Percentiles rank a stretch among this genome's conserved stretches.
phyloP scores from a whole-genome alignment of 2,329 filamentous ascomycete species.

The Orbilia javanica region DNA sequence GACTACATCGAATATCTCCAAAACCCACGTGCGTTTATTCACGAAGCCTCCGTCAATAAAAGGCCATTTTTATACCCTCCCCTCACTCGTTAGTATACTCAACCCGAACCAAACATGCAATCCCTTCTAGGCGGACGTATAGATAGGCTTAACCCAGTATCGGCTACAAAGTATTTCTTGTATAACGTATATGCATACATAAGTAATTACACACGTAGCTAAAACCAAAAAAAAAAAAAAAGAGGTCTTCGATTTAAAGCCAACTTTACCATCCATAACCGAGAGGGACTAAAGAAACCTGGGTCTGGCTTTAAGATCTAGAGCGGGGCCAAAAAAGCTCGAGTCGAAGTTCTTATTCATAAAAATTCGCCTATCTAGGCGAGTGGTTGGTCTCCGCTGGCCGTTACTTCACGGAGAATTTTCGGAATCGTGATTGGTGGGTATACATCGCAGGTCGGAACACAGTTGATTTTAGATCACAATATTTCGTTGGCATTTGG shows the following conservation, averaged over 20 bases:
- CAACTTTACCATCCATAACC: constrained; percentile 9
- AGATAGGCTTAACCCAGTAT: constrained; percentile 12
- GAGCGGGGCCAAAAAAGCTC: constrained; percentile 2
- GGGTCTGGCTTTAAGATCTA: constrained; percentile 3
- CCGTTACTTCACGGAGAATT: constrained; percentile 23
- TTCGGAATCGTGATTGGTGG: constrained; percentile 14
- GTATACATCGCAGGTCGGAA: constrained; percentile 44
- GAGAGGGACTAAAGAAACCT: constrained; percentile 10
- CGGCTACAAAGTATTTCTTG: constrained; percentile 7
- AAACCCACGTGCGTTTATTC: background rate
- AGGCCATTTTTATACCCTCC: background rate
- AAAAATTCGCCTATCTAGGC: constrained; percentile 43
- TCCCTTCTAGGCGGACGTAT: background rate
- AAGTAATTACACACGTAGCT: background rate
- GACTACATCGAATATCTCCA: constrained; percentile 8
- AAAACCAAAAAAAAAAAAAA: background rate
- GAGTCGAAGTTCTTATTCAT: constrained; percentile 24
- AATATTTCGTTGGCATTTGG: background rate
- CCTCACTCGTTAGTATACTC: constrained; percentile 30
- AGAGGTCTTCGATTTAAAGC: background rate
- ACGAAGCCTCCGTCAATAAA: background rate
- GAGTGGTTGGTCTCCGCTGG: constrained; percentile 27
- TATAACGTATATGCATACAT: background rate
- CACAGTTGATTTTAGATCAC: constrained; percentile 11
- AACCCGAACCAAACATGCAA: constrained; percentile 26